Evolutionary conservation across 768 basidiomycete species (phyloP).

Genomic region (Kwoniella dendrophila): DNA sequence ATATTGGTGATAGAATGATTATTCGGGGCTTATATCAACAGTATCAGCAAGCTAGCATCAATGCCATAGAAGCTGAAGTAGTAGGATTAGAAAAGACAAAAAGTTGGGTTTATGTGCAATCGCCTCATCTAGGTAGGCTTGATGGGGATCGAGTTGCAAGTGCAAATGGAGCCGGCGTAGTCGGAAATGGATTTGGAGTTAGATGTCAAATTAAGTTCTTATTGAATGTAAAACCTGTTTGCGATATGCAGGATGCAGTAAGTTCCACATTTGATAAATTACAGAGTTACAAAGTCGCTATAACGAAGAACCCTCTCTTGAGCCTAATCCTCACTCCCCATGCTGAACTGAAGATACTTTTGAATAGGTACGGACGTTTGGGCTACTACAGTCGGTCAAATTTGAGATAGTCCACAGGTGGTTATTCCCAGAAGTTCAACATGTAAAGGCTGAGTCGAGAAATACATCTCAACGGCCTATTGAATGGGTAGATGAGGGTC

Average conservation of each 20-base stretch:
- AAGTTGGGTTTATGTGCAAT: conserved; percentile 45
- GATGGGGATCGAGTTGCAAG: conserved; percentile 11
- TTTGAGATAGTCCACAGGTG: conserved; percentile 26
- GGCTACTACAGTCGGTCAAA: background rate
- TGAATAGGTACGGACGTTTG: background rate
- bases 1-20: conserved; percentile 50
- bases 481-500: conserved; percentile 38
- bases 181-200: background rate
- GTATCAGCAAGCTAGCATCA: conserved; percentile 26
- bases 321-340: too few relatives aligned
- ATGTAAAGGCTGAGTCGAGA: background rate
- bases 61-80: conserved; percentile 50
- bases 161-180: background rate
- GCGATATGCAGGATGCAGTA: conserved; percentile 48
- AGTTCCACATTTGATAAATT: conserved; percentile 18
- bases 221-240: conserved; percentile 28
- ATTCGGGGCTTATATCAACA: conserved; percentile 45
- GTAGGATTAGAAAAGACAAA: conserved; percentile 42
- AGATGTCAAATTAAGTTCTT: conserved; percentile 39
- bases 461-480: background rate
- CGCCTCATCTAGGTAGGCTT: conserved; percentile 13
- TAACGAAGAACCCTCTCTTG: too few relatives aligned
- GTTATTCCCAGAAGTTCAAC: conserved; percentile 45
- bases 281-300: too few relatives aligned
- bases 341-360: too few relatives aligned